Conservation (phyloP, 1,284 basidiomycete species). For the Cutaneotrichosporon sp. region DNA sequence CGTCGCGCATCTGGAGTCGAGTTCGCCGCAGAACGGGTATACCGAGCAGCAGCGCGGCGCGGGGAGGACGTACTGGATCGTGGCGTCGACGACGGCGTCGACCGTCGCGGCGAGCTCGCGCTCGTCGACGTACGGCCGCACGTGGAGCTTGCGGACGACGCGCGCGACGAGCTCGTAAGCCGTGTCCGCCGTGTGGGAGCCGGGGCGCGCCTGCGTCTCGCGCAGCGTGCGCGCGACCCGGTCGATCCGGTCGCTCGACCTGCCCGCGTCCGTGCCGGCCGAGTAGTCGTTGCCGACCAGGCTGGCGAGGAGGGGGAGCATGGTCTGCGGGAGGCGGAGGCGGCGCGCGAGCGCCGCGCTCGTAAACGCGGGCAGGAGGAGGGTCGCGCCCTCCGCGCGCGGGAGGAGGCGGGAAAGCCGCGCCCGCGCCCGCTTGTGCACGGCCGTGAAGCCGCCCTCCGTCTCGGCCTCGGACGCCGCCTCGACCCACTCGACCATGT, state of each 20-base stretch:
- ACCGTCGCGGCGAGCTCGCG: slow-evolving; percentile 31
- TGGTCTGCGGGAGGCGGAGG: slow-evolving; percentile 66
- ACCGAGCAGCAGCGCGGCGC: slow-evolving; percentile 34
- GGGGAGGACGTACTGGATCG: slow-evolving; percentile 51
- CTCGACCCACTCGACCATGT: slow-evolving; percentile 72
- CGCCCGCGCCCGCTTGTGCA: slow-evolving; percentile 25
- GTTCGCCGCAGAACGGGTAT: slow-evolving; percentile 54
- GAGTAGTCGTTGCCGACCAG: slow-evolving; percentile 85
- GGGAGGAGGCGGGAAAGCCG: slow-evolving; percentile 62
- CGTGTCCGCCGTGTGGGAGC: slow-evolving; percentile 28
- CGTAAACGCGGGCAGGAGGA: slow-evolving; percentile 63
- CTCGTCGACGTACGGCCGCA: slow-evolving; percentile 33
- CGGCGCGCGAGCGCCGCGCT: slow-evolving; percentile 66
- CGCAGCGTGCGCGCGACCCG: slow-evolving; percentile 48
- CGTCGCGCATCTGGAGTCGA: slow-evolving; percentile 26
- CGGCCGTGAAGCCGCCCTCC: slow-evolving; percentile 22
- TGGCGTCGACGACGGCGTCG: slow-evolving; percentile 49
- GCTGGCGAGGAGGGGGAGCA: slow-evolving; percentile 81
- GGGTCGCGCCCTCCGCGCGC: slow-evolving; percentile 52
- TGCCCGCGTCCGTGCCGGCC: slow-evolving; percentile 40
- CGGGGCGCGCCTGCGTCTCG: slow-evolving; percentile 32
- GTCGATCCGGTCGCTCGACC: slow-evolving; percentile 43
- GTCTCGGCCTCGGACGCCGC: slow-evolving; percentile 20
- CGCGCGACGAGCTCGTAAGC: slow-evolving; percentile 40
- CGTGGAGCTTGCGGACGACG: slow-evolving; percentile 41